phyloP scores from a whole-genome alignment of 164 flowering plant species.

The Nymphaea colorata region DNA sequence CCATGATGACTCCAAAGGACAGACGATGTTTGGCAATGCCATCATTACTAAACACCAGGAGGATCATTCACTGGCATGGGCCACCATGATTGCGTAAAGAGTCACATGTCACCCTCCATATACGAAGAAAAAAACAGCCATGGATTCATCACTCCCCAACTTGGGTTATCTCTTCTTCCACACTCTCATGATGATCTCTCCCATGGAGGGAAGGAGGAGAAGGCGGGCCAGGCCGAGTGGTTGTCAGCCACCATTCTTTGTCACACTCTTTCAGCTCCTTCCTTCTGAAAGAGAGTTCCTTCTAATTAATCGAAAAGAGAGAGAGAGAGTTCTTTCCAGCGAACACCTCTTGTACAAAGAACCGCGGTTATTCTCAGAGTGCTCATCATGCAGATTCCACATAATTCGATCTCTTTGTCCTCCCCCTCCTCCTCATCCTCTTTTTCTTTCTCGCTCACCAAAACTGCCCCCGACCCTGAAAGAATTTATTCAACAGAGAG shows the following conservation, averaged over 20 bases:
- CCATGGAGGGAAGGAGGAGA: not conserved
- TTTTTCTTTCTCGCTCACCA: not conserved
- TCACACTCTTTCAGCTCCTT: not conserved
- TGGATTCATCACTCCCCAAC: not conserved
- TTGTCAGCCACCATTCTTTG: not conserved
- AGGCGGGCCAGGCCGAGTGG: not conserved
- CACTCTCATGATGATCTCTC: not conserved
- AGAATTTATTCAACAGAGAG: not conserved
- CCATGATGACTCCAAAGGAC: not conserved
- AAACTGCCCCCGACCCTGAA: not conserved
- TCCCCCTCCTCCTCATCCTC: not conserved
- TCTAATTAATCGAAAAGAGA: not conserved
- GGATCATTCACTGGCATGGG: not conserved
- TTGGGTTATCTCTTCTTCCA: not conserved
- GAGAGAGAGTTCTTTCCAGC: not conserved
- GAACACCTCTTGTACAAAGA: not conserved
- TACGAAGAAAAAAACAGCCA: not conserved
- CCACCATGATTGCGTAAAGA: slow-evolving; percentile 3
- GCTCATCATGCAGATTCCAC: not conserved
- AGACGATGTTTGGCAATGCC: not conserved
- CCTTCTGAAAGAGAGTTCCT: not conserved
- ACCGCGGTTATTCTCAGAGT: not conserved
- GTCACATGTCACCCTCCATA: slow-evolving; percentile 1
- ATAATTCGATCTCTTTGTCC: not conserved
- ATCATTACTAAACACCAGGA: not conserved